A percentile compares a stretch with the other conserved stretches of the same genome.
These are phyloP conservation scores for Xylariaceae sp. DNA, from an alignment of 2,329 filamentous ascomycete genomes.

Conservation along the genomic window DNA sequence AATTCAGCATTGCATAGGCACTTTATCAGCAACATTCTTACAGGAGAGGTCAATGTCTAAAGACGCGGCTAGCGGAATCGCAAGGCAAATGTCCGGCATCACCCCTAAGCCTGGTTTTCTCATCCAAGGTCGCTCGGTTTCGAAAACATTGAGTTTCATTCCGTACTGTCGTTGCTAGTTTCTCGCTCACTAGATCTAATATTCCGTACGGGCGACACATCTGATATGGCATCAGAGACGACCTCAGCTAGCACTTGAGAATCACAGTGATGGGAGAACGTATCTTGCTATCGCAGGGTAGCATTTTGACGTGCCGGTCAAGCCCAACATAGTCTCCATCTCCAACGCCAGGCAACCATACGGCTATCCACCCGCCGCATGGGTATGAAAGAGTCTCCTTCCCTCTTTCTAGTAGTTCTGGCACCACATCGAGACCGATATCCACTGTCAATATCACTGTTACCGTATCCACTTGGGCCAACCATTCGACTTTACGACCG, in stretches of 20 bases:
- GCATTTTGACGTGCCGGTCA: not conserved
- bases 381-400: not conserved
- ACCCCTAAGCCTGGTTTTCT: not conserved
- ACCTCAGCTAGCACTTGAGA: not conserved
- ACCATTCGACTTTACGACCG: not conserved
- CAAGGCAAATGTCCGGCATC: not conserved
- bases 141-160: not conserved
- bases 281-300: not conserved
- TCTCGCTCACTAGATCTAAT: not conserved
- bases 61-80: no score
- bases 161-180: not conserved
- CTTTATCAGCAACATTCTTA: no score
- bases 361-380: not conserved
- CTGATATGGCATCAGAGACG: not conserved
- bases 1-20: no score
- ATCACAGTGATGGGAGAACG: not conserved
- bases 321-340: not conserved
- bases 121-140: not conserved
- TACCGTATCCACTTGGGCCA: not conserved
- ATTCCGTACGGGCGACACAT: not conserved
- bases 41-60: no score
- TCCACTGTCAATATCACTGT: not conserved
- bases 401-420: not conserved
- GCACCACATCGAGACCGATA: not conserved
- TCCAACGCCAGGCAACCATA: not conserved